Conservation (phyloP, 345 rosid genomes). For the Syzygium oleosum region DNA sequence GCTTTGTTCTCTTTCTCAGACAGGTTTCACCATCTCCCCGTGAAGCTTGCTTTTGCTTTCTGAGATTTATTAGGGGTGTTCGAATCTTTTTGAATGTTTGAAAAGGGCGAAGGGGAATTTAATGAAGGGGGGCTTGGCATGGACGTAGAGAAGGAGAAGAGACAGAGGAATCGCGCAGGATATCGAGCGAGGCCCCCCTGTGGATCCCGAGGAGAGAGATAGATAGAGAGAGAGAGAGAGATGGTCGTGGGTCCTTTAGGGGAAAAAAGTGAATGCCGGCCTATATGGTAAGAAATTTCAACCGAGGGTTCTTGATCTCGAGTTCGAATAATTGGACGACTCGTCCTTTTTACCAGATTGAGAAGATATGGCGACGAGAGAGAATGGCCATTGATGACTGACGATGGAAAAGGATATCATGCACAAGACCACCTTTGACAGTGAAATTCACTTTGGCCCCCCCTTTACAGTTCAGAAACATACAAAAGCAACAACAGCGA, state of each 20-base stretch:
- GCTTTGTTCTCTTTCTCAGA: background rate
- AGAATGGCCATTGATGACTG: background rate
- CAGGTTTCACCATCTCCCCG: background rate
- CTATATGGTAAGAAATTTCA: background rate
- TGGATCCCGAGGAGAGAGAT: background rate
- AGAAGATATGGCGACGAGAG: background rate
- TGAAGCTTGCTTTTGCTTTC: background rate
- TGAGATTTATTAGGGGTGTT: background rate
- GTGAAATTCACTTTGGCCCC: background rate
- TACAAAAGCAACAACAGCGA: background rate
- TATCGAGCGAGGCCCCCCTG: background rate
- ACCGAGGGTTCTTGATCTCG: background rate
- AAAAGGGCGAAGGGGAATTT: background rate
- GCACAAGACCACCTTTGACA: background rate
- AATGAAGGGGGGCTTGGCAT: background rate
- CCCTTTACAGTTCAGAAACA: background rate
- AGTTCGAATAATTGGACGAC: background rate
- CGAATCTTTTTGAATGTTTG: background rate
- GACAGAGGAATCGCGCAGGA: slow-evolving; percentile 16
- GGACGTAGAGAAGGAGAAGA: background rate
- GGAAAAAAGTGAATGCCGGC: background rate
- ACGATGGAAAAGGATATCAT: background rate
- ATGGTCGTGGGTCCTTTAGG: background rate
- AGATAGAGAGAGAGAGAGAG: background rate
- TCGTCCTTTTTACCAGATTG: background rate